These are phyloP conservation scores for Oemleria cerasiformis DNA, from an alignment of 306 rosid species.

Conservation along the genomic window DNA sequence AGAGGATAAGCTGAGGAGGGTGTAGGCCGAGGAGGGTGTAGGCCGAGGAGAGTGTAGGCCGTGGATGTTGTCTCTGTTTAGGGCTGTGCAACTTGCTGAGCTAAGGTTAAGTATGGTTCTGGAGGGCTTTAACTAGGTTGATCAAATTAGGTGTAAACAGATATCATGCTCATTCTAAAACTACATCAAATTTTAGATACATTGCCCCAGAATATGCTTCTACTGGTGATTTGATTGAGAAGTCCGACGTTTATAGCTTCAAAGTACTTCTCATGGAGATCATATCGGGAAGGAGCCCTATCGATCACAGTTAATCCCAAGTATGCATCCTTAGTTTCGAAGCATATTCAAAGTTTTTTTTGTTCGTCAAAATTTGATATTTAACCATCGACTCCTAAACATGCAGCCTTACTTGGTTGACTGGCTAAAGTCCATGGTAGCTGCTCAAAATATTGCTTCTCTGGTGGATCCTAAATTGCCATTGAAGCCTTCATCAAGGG, in stretches of 20 bases:
- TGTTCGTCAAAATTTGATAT: not conserved
- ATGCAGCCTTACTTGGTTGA: slow-evolving; percentile 51
- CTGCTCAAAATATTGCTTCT: slow-evolving; percentile 20
- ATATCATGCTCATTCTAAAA: not conserved
- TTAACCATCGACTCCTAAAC: not conserved
- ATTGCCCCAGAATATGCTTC: slow-evolving; percentile 34
- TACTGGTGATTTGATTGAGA: slow-evolving; percentile 26
- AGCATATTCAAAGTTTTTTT: not conserved
- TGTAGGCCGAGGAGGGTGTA: too few relatives aligned
- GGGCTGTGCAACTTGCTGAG: too few relatives aligned
- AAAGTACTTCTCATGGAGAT: slow-evolving; percentile 70
- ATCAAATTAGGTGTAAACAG: too few relatives aligned
- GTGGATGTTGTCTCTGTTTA: too few relatives aligned
- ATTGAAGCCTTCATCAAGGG: slow-evolving; percentile 45
- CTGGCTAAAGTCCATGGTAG: slow-evolving; percentile 60
- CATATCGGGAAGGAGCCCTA: slow-evolving; percentile 47
- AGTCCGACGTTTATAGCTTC: slow-evolving; percentile 55
- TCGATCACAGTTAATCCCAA: slow-evolving; percentile 29
- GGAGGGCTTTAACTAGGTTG: too few relatives aligned
- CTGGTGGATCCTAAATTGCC: slow-evolving; percentile 48
- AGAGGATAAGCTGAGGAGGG: too few relatives aligned
- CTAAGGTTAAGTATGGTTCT: too few relatives aligned
- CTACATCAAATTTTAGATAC: slow-evolving; percentile 33
- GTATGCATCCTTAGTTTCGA: slow-evolving; percentile 27
- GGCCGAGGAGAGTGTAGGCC: too few relatives aligned